Evolutionary conservation across 768 basidiomycete species (phyloP).

Genomic region (Hygrophorus pudorinus): DNA sequence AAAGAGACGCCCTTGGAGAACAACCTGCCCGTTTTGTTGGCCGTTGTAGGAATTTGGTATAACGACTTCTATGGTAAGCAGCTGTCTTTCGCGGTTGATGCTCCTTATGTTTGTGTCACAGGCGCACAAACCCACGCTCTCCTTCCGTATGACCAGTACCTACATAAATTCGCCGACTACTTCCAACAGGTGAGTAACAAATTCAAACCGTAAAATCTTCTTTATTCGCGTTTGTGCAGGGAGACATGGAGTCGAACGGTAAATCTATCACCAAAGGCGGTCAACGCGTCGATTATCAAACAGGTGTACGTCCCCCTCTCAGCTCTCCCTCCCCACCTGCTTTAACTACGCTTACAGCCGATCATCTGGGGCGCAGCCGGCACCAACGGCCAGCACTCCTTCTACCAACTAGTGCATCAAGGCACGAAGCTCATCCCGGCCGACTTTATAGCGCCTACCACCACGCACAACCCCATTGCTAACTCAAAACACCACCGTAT

Average conservation of each 20-base stretch:
- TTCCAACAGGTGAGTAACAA: slow-evolving; percentile 72
- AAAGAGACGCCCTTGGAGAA: slow-evolving; percentile 76
- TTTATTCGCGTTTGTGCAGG: slow-evolving; percentile 26
- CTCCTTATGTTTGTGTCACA: slow-evolving; percentile 13
- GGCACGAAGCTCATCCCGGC: slow-evolving; percentile 88
- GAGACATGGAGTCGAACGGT: slow-evolving; percentile 99
- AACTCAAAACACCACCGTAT: slow-evolving; percentile 93
- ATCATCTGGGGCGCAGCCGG: slow-evolving; percentile 99
- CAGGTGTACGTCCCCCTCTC: slow-evolving; percentile 55
- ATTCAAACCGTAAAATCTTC: neutral
- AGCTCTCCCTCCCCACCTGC: neutral
- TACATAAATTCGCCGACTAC: slow-evolving; percentile 99
- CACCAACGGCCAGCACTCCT: slow-evolving; percentile 98
- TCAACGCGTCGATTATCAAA: slow-evolving; percentile 89
- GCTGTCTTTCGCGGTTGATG: neutral
- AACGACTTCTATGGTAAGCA: slow-evolving; percentile 88
- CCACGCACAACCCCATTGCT: slow-evolving; percentile 81
- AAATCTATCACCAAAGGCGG: slow-evolving; percentile 95
- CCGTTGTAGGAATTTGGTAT: slow-evolving; percentile 93
- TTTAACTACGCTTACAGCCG: slow-evolving; percentile 38
- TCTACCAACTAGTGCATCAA: slow-evolving; percentile 96
- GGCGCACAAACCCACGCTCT: slow-evolving; percentile 92
- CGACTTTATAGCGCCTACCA: slow-evolving; percentile 87
- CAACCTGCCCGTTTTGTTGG: slow-evolving; percentile 89
- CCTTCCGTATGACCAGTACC: slow-evolving; percentile 96